A percentile compares a stretch with the other conserved stretches of the same genome.
Evolutionary conservation across 2,329 filamentous ascomycete genomes (phyloP).

Genomic region (Paecilomyces niveus): DNA sequence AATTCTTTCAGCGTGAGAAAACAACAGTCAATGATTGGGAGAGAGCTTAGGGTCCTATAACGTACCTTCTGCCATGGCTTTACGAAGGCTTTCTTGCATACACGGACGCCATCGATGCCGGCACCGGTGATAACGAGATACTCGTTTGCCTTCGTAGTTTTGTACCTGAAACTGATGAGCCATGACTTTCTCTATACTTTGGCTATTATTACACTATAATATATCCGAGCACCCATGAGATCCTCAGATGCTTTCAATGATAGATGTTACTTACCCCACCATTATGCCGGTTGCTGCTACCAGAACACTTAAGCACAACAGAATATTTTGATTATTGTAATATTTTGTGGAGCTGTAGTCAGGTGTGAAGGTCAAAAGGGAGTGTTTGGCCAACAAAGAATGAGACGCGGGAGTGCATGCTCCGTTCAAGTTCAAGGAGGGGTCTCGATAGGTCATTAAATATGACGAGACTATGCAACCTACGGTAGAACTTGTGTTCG

Average conservation of each 20-base stretch:
- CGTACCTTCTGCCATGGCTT: slow-evolving; percentile 59
- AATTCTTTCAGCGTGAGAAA: not conserved
- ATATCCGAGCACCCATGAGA: too few species aligned
- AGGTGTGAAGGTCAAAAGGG: not conserved
- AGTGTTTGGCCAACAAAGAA: not conserved
- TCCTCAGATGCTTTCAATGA: not conserved
- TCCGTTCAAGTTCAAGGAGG: not conserved
- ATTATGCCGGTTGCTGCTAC: not conserved
- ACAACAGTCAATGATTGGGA: not conserved
- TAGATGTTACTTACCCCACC: not conserved
- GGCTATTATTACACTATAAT: too few species aligned
- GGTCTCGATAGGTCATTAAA: not conserved
- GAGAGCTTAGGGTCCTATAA: not conserved
- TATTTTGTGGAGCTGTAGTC: too few species aligned
- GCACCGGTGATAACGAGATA: slow-evolving; percentile 84
- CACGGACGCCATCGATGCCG: slow-evolving; percentile 64
- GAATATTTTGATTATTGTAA: too few species aligned
- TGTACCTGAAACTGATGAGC: slow-evolving; percentile 47
- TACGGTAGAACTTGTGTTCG: not conserved
- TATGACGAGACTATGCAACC: not conserved
- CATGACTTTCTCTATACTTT: not conserved
- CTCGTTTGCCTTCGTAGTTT: slow-evolving; percentile 66
- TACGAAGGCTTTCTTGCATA: slow-evolving; percentile 70
- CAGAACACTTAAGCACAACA: not conserved
- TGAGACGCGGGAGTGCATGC: not conserved